Evolutionary conservation across 108 stramenopile genomes (phyloP).

Genomic region (Nitzschia sp.): DNA sequence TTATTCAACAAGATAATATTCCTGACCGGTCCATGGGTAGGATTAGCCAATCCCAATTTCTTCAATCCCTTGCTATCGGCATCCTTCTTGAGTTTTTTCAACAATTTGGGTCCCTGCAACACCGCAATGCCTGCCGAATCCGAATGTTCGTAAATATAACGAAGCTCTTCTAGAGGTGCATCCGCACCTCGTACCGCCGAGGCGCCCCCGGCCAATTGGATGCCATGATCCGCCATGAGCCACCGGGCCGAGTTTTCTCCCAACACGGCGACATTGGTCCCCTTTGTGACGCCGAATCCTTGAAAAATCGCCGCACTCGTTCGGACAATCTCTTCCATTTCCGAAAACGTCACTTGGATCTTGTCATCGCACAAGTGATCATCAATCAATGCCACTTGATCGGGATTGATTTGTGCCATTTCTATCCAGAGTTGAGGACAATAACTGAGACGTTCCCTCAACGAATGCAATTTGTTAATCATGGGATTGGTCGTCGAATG

Average conservation of each 20-base stretch:
- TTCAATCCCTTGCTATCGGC: constrained; percentile 50
- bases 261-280: constrained; percentile 75
- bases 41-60: constrained; percentile 67
- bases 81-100: constrained; percentile 65
- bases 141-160: constrained; percentile 92
- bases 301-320: constrained; percentile 63
- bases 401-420: constrained; percentile 53
- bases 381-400: constrained; percentile 72
- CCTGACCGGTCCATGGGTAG: constrained; percentile 61
- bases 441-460: constrained; percentile 53
- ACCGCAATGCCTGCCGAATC: constrained; percentile 76
- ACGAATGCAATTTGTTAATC: constrained; percentile 70
- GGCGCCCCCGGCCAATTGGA: constrained; percentile 74
- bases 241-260: constrained; percentile 88
- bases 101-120: constrained; percentile 73
- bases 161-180: constrained; percentile 81
- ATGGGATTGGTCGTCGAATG: constrained; percentile 65
- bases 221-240: constrained; percentile 85
- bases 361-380: constrained; percentile 73
- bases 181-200: constrained; percentile 90
- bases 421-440: constrained; percentile 78
- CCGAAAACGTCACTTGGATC: constrained; percentile 58
- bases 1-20: constrained; percentile 74
- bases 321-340: constrained; percentile 63
- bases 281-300: constrained; percentile 62